phyloP scores from a whole-genome alignment of 805 yeast species.

The Yamadazyma tumulicola region DNA sequence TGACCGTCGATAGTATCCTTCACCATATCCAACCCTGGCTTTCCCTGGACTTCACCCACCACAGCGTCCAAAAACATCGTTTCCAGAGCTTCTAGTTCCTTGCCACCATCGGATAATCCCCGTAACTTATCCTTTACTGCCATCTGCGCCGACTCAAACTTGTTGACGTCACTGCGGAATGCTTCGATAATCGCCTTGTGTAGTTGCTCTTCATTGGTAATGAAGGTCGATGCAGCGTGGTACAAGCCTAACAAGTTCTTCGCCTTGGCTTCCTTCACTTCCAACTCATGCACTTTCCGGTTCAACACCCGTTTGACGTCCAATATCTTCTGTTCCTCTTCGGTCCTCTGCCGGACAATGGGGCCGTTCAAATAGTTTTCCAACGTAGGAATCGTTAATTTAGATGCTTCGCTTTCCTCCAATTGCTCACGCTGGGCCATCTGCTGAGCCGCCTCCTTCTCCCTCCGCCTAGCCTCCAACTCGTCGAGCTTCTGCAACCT shows the following conservation, averaged over 20 bases:
- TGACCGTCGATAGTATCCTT: slow-evolving; percentile 39
- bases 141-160: slow-evolving; percentile 31
- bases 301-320: slow-evolving; percentile 63
- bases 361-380: slow-evolving; percentile 66
- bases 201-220: slow-evolving; percentile 68
- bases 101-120: slow-evolving; percentile 26
- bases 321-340: slow-evolving; percentile 59
- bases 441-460: slow-evolving; percentile 17
- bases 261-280: slow-evolving; percentile 51
- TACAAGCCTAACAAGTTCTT: slow-evolving; percentile 63
- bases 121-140: slow-evolving; percentile 34
- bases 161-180: slow-evolving; percentile 40
- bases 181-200: slow-evolving; percentile 56
- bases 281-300: slow-evolving; percentile 53
- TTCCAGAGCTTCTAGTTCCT: slow-evolving; percentile 29
- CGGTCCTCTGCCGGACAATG: slow-evolving; percentile 67
- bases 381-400: slow-evolving; percentile 76
- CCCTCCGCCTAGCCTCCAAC: slow-evolving; percentile 20
- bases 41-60: slow-evolving; percentile 38
- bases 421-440: slow-evolving; percentile 23
- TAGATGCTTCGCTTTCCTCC: slow-evolving; percentile 50
- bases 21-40: slow-evolving; percentile 39
- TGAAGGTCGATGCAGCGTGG: slow-evolving; percentile 64
- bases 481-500: slow-evolving; percentile 39
- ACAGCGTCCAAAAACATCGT: slow-evolving; percentile 32